Evolutionary conservation across 176 grass and related monocot genomes (phyloP), one percentile per base, ranked within the genome.

Genomic region (Alopecurus myosuroides): DNA sequence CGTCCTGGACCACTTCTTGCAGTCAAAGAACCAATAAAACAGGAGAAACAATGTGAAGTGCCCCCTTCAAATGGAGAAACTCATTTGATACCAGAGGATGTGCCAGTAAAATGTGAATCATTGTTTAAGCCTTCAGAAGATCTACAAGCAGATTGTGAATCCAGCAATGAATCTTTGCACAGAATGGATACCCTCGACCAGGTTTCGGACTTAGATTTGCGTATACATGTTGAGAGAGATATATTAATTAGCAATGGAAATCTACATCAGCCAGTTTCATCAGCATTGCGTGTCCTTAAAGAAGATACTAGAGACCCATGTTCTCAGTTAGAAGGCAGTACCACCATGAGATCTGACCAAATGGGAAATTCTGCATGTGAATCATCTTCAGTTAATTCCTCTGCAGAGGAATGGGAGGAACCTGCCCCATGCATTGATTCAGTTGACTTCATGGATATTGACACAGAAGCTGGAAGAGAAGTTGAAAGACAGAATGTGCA

Each of bases 361-460:
- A 19, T 60, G 60, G 78, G 52, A 41, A 76, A 51, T 23, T 78
- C 65, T 14, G 33, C 49, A 39, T 70, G 41, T 51, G 78, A 91
- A 85, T 22, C 60, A 76, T 86, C 88, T 70, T 56, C 75, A 33
- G 53, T 86, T 76, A 76, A 86, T 80, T 83, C 61, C 48, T 77
- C 63, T 78, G 76, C 79, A 56, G 80, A 55, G 34, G 70, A 86
- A 74, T 51, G 72, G 13, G 46, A 87, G 76, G 79, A 76, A 70
- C 50, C 65, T 77, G 58, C 64, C 39, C 70, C 42, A 55, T 78
- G 82, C 74, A 69, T 25, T 79, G 90, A 81, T 84, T 74, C 83
- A 82, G 81, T 80, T 84, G 84, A 88, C 67, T 89, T 85, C 80
- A 77, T 86, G 84, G 68, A 85, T 79, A 31, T 92, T 72, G 78